These are phyloP conservation scores for Yarrowia sp. DNA, from an alignment of 805 yeast species.

Conservation along the genomic window DNA sequence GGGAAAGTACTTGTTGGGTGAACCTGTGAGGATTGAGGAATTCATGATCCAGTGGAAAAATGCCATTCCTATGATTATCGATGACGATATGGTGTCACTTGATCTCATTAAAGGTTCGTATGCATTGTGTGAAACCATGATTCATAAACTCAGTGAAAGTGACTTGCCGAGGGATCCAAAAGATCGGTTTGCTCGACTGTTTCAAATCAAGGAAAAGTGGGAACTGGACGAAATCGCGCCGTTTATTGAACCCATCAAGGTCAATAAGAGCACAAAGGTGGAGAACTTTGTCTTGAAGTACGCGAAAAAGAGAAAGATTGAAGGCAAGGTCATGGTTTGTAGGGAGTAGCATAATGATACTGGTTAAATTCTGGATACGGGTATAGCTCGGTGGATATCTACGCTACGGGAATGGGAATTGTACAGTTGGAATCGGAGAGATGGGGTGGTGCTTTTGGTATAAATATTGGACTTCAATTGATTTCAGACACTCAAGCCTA, in stretches of 20 bases:
- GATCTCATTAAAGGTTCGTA: conserved; percentile 55
- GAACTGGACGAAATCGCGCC: conserved; percentile 60
- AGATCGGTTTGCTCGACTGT: conserved; percentile 52
- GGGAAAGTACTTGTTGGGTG: conserved; percentile 54
- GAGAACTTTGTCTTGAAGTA: conserved; percentile 62
- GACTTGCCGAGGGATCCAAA: conserved; percentile 50
- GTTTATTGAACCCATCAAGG: conserved; percentile 58
- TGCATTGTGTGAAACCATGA: conserved; percentile 42
- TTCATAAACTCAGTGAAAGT: conserved; percentile 54
- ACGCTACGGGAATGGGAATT: too few species aligned
- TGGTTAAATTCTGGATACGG: too few species aligned
- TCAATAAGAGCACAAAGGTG: conserved; percentile 49
- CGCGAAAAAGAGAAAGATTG: conserved; percentile 50
- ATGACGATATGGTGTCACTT: conserved; percentile 63
- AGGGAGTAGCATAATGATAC: not conserved
- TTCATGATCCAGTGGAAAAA: conserved; percentile 38
- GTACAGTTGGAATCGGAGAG: too few species aligned
- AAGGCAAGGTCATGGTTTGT: conserved; percentile 1
- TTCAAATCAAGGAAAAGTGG: conserved; percentile 59
- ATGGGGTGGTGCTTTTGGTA: too few species aligned
- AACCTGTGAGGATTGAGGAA: conserved; percentile 45
- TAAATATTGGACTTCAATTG: too few species aligned
- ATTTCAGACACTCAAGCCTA: too few species aligned
- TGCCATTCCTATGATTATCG: conserved; percentile 37
- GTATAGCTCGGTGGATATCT: too few species aligned